Percentiles rank a stretch among this genome's conserved stretches.
Evolutionary conservation across 768 basidiomycete species (phyloP).

Genomic region (Mrakia hoshinonis): DNA sequence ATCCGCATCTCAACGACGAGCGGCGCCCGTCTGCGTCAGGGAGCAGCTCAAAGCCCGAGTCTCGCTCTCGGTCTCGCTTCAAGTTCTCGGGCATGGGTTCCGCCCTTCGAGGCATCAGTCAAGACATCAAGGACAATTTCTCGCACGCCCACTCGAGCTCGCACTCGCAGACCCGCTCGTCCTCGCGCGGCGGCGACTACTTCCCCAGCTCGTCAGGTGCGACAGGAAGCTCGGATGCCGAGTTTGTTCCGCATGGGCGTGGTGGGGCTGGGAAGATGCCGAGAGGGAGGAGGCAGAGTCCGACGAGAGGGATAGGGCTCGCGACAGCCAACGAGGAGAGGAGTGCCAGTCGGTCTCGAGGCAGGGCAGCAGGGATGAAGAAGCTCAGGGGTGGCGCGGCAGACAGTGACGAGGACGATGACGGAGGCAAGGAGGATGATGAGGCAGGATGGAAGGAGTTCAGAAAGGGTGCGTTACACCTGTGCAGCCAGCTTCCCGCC

Average conservation of each 20-base stretch:
- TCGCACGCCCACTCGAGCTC: not conserved
- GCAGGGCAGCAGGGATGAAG: slow-evolving; percentile 41
- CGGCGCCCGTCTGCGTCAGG: not conserved
- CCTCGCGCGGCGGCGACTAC: slow-evolving; percentile 1
- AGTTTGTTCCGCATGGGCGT: slow-evolving; percentile 34
- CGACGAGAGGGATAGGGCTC: slow-evolving; percentile 16
- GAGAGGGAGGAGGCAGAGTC: slow-evolving; percentile 26
- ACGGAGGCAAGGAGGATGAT: slow-evolving; percentile 35
- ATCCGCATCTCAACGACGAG: not conserved
- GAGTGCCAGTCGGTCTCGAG: slow-evolving; percentile 38
- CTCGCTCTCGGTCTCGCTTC: slow-evolving; percentile 30
- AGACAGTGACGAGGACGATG: slow-evolving; percentile 34
- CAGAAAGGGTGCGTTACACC: slow-evolving; percentile 56
- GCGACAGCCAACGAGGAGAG: slow-evolving; percentile 29
- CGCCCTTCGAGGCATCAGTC: slow-evolving; percentile 36
- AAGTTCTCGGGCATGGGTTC: slow-evolving; percentile 34
- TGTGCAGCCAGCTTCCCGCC: no score
- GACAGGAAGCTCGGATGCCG: slow-evolving; percentile 24
- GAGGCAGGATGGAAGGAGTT: slow-evolving; percentile 69
- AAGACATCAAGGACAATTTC: slow-evolving; percentile 38
- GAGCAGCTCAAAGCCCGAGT: not conserved
- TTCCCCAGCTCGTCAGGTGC: not conserved
- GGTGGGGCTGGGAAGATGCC: slow-evolving; percentile 35
- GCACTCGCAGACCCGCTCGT: slow-evolving; percentile 19
- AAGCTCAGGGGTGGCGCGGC: slow-evolving; percentile 29